Percentiles rank a stretch among this genome's conserved stretches.
Evolutionary conservation across 805 yeast species (phyloP).

Genomic region (Ogataea polymorpha): DNA sequence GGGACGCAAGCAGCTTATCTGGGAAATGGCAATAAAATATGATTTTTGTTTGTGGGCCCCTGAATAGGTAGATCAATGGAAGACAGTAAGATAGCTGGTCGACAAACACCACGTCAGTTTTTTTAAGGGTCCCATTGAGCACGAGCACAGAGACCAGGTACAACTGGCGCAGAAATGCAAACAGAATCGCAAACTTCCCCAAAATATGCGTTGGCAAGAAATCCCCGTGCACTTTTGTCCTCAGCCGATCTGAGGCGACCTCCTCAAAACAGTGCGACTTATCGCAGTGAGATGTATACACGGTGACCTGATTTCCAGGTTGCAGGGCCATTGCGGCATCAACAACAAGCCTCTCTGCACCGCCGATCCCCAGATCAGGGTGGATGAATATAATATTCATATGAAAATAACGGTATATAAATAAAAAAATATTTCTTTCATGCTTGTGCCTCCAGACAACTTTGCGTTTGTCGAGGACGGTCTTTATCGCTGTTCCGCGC

Average conservation of each 20-base stretch:
- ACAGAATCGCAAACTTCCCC: conserved; percentile 73
- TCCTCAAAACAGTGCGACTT: conserved; percentile 87
- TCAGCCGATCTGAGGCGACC: conserved; percentile 53
- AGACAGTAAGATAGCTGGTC: conserved; percentile 87
- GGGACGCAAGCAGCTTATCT: conserved; percentile 71
- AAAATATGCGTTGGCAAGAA: conserved; percentile 66
- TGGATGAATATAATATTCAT: conserved; percentile 81
- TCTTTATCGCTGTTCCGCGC: conserved; percentile 73
- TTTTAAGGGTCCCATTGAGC: conserved; percentile 41
- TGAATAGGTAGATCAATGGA: conserved; percentile 59
- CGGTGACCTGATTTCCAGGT: conserved; percentile 40
- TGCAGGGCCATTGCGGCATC: conserved; percentile 85
- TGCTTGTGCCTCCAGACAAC: conserved; percentile 91
- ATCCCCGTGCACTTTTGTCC: conserved; percentile 79
- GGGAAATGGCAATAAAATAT: conserved; percentile 97
- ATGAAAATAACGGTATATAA: too few relatives aligned
- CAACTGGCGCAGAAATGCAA: conserved; percentile 81
- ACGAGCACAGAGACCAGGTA: conserved; percentile 52
- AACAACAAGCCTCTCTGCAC: conserved; percentile 95
- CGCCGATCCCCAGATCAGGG: conserved; percentile 96
- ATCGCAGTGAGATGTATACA: conserved; percentile 92
- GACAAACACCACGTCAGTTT: conserved; percentile 71
- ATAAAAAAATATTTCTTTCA: conserved; percentile 22
- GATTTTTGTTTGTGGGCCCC: conserved; percentile 42
- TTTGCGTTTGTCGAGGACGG: conserved; percentile 91